A percentile compares a stretch with the other conserved stretches of the same genome.
phyloP scores from a whole-genome alignment of 1,139 yeast genomes.

The Nakaseomyces delphensis region DNA sequence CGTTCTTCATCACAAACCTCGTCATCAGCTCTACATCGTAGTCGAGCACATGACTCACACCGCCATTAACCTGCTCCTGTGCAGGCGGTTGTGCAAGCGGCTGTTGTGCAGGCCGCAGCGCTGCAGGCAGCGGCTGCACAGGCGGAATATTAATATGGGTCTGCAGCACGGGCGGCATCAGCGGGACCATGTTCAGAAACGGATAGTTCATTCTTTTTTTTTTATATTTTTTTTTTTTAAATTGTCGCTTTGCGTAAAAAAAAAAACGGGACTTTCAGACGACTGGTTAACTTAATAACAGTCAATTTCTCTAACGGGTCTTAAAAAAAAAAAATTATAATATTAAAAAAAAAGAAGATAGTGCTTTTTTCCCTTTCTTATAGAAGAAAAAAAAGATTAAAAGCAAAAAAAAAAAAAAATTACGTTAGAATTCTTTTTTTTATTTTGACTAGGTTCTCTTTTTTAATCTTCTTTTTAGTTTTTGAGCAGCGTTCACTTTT shows the following conservation, averaged over 20 bases:
- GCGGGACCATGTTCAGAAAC: no score
- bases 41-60: slow-evolving; percentile 69
- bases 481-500: background rate
- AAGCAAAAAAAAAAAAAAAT: background rate
- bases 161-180: no score
- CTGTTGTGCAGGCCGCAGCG: no score
- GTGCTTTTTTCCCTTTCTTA: background rate
- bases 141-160: background rate
- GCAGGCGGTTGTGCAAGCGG: background rate
- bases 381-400: background rate
- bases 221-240: background rate
- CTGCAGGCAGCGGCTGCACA: background rate
- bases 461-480: no score
- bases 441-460: background rate
- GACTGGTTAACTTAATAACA: slow-evolving; percentile 5
- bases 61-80: slow-evolving; percentile 44
- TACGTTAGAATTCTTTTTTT: background rate
- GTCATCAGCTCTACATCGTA: slow-evolving; percentile 73
- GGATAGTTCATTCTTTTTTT: no score
- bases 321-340: no score
- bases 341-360: background rate
- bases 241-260: no score
- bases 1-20: slow-evolving; percentile 44
- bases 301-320: background rate
- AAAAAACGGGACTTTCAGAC: no score